These are phyloP conservation scores for Aspergillus caelatus DNA, from an alignment of 2,329 filamentous ascomycete genomes.

Conservation along the genomic window DNA sequence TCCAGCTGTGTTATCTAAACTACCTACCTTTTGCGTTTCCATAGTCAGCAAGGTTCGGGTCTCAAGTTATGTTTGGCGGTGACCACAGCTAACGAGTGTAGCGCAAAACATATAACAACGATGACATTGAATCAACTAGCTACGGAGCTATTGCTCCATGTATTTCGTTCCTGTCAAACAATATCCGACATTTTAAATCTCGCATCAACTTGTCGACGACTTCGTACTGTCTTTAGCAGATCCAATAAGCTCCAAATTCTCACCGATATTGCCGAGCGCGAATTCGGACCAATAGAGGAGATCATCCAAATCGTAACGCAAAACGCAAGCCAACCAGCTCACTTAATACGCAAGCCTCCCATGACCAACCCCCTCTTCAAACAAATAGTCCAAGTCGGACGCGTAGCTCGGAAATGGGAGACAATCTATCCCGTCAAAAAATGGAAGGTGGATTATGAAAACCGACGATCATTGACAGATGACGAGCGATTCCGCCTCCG, in stretches of 20 bases:
- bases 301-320: constrained; percentile 63
- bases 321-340: constrained; percentile 61
- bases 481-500: constrained; percentile 56
- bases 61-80: not conserved
- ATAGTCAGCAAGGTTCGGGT: not conserved
- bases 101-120: constrained; percentile 12
- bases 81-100: not conserved
- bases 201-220: constrained; percentile 57
- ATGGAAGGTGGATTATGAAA: constrained; percentile 61
- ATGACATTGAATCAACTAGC: constrained; percentile 61
- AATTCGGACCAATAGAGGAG: constrained; percentile 62
- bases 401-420: constrained; percentile 60
- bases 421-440: constrained; percentile 66
- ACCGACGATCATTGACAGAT: constrained; percentile 55
- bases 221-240: constrained; percentile 55
- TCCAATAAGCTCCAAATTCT: constrained; percentile 60
- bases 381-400: constrained; percentile 58
- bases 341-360: constrained; percentile 55
- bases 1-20: not conserved
- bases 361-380: constrained; percentile 59
- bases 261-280: constrained; percentile 54
- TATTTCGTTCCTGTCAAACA: constrained; percentile 57
- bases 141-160: constrained; percentile 60
- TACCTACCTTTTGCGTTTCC: not conserved
- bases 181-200: constrained; percentile 58